Evolutionary conservation across 2,329 filamentous ascomycete species (phyloP).

Genomic region (Curvularia eragrostidis): DNA sequence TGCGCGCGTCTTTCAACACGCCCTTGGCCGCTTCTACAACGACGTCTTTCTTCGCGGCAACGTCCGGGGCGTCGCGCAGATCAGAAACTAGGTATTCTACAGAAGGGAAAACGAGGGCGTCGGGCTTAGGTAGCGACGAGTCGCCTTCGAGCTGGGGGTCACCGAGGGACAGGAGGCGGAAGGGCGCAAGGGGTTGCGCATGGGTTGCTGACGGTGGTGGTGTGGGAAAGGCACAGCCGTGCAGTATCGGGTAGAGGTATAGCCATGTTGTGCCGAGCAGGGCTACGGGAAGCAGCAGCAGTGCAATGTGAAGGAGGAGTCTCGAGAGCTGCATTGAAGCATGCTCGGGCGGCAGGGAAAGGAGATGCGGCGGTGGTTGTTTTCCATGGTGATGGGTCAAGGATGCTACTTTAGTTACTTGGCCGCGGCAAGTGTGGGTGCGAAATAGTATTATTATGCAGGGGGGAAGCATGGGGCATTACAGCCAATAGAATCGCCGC

Average conservation of each 20-base stretch:
- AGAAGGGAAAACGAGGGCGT: constrained; percentile 49
- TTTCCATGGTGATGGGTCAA: constrained; percentile 18
- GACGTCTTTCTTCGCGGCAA: constrained; percentile 19
- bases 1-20: constrained; percentile 66
- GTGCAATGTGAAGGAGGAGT: constrained; percentile 55
- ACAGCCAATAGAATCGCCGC: constrained; percentile 7
- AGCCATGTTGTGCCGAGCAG: constrained; percentile 76
- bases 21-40: constrained; percentile 25
- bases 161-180: constrained; percentile 84
- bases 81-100: constrained; percentile 45
- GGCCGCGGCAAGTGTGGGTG: constrained; percentile 6
- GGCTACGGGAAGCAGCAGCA: constrained; percentile 68
- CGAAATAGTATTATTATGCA: constrained; percentile 8
- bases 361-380: constrained; percentile 7
- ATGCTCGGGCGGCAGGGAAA: constrained; percentile 29
- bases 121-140: constrained; percentile 70
- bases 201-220: constrained; percentile 20
- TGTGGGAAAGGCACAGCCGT: constrained; percentile 76
- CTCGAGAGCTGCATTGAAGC: constrained; percentile 60
- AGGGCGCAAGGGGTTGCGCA: constrained; percentile 65
- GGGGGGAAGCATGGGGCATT: constrained; percentile 1
- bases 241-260: constrained; percentile 85
- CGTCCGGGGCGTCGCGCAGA: constrained; percentile 27
- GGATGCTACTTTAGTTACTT: constrained; percentile 9
- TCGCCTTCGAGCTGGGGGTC: constrained; percentile 96